Percentiles rank a stretch among this genome's conserved stretches.
Conservation (phyloP, 2,329 filamentous ascomycete genomes). For the Ceratocystis destructans region DNA sequence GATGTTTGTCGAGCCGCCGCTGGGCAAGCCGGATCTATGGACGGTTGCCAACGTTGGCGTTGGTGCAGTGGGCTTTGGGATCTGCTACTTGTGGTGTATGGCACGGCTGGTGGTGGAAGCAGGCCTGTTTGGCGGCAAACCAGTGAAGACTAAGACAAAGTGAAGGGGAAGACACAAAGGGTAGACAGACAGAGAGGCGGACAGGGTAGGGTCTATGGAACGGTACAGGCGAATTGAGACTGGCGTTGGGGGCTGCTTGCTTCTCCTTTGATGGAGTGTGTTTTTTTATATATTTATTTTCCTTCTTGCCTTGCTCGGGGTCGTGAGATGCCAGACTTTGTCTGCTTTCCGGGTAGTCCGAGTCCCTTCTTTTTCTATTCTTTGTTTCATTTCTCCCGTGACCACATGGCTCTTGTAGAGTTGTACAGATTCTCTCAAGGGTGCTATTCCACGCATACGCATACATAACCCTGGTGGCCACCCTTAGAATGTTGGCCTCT, state of each 20-base stretch:
- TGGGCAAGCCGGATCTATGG: constrained; percentile 82
- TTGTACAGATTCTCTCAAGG: background rate
- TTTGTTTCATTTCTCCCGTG: background rate
- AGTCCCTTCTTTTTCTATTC: background rate
- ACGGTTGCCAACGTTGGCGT: constrained; percentile 79
- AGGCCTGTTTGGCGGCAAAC: constrained; percentile 32
- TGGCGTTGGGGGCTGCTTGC: constrained; percentile 9
- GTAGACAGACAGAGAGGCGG: background rate
- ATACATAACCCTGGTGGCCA: background rate
- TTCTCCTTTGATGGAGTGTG: background rate
- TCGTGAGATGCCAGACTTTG: background rate
- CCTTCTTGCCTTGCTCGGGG: background rate
- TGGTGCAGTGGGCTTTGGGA: constrained; percentile 68
- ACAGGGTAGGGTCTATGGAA: background rate
- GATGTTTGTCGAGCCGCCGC: constrained; percentile 51
- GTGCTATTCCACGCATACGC: background rate
- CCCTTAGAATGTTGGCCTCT: background rate
- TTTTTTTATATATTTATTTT: background rate
- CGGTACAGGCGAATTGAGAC: background rate
- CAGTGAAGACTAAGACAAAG: constrained; percentile 30
- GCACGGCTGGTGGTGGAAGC: constrained; percentile 52
- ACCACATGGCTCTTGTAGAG: background rate
- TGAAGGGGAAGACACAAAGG: constrained; percentile 6
- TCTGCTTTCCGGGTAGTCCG: background rate
- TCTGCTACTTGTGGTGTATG: constrained; percentile 88